Evolutionary conservation across 2,329 filamentous ascomycete genomes (phyloP), one percentile per base, ranked within the genome.

Genomic region (Epichloe elymi): DNA sequence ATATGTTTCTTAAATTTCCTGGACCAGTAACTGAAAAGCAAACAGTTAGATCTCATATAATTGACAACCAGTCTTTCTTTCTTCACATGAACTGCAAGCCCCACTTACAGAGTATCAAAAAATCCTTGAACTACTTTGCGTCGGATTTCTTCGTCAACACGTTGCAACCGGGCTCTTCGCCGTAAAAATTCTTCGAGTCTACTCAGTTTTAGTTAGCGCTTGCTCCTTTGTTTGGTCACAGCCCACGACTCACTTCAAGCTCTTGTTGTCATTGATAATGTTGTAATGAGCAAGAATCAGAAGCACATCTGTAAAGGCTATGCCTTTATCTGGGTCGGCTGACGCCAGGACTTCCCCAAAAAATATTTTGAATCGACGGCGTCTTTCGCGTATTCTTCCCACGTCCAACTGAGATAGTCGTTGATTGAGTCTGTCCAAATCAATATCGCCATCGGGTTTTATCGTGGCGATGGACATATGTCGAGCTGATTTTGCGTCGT

Each of bases 261-360:
- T 95, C 74, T 96, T 96, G 72, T 85, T 96, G 67, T 98, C 93
- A 58, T 85, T 95, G 65, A 98, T 98, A 62, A 98, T 89, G 62
- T 97, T 98, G 75, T 98, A 95, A 67, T 98, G 93, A 36, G 94
- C 91, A 52, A 98, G 74, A 54, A 95, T 94, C 85, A 98, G 93
- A 48, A 98, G 75, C 20, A 96, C 85, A 6, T 85, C 84, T 3
- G 88, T 93, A 66, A 98, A 98, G 0, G 87, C 85, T 53, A 98
- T 94, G 46, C 93, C 93, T 55, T 80, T 79, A 61, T 94, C 88
- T 1, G 85, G 86, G 65, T 98, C 90, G 4, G 90, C 88, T 4
- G 89, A 91, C 5, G 96, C 88, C 66, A 97, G 80, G 19, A 97
- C 86, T 70, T 98, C 94, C 67, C 97, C 90, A 62, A 88, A 98